Base-by-base conservation (phyloP, 345 rosid genomes). In the Eucalyptus leucophloia region DNA sequence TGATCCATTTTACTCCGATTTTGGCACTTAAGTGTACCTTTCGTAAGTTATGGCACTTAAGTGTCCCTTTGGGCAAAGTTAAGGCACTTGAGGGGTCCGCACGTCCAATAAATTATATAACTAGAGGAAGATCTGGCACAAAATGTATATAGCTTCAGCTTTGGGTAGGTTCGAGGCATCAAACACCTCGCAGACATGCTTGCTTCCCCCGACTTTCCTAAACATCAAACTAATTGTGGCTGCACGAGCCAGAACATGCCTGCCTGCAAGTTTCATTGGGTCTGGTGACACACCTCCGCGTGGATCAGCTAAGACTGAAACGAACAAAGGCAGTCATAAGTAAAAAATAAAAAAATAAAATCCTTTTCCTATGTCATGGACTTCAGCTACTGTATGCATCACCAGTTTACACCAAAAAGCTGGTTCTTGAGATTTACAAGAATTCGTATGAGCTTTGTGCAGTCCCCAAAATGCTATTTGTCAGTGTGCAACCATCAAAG, bases 131-230 rank as follows among this genome's bases (percentile, higher is more conserved):
- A 60, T 60, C 8, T 28, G 32, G 14, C 16, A 0, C n/a, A 28
- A 26, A 58, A 86, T 40, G 99, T 97, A 98, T 97, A 97, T 56
- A 23, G 62, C 62, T 56, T 56, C 12, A 56, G 62, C 62, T 21
- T 23, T 1, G 6, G 60, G 60, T 54, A 54, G 60, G 60, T 54
- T 54, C 0, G 1, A 6, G 62, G 13, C 62, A 56, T 23, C 28
- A 9, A 56, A 56, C 62, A 23, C 13, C 62, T 56, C 1, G 62
- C 6, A 56, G 28, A 56, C 28, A 24, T 4, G 28, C 62, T 54
- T 49, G 28, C 28, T 23, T 1, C 24, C 62, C 6, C 5, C 23
- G 62, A 24, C 6, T 56, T 56, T 56, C 28, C 62, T 23, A 56
- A 56, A 56, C 30, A 56, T 56, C 62, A 56, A 23, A 2, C 62